phyloP scores from a whole-genome alignment of 768 basidiomycete species.

The Lactifluus echinatus region DNA sequence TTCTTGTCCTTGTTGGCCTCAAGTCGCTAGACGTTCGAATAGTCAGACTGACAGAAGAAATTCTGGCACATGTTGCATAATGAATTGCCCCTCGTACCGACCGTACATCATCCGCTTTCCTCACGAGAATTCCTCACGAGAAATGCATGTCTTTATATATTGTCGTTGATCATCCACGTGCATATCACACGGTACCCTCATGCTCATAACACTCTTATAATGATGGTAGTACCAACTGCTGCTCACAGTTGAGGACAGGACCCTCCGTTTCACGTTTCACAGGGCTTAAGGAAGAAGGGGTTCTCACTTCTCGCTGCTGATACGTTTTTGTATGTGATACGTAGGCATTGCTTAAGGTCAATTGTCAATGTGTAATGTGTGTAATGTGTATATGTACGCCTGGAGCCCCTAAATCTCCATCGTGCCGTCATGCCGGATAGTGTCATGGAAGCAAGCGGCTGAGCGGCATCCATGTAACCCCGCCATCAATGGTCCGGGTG shows the following conservation, averaged over 20 bases:
- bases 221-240: no score
- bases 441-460: neutral
- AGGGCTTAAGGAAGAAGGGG: neutral
- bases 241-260: neutral
- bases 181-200: neutral
- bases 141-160: neutral
- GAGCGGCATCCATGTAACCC: neutral
- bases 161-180: neutral
- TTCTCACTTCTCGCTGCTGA: neutral
- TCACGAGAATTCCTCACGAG: neutral
- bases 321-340: neutral
- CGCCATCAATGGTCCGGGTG: neutral
- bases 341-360: neutral
- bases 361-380: no score
- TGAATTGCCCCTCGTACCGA: neutral
- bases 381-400: no score
- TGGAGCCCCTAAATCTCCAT: no score
- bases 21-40: constrained; percentile 15
- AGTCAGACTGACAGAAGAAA: constrained; percentile 13
- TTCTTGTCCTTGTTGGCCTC: constrained; percentile 19
- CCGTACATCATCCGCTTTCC: neutral
- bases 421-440: no score
- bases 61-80: neutral
- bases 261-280: neutral
- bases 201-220: neutral